Conservation (phyloP, 73 alveolate species). For the Tetrahymena thermophila region DNA sequence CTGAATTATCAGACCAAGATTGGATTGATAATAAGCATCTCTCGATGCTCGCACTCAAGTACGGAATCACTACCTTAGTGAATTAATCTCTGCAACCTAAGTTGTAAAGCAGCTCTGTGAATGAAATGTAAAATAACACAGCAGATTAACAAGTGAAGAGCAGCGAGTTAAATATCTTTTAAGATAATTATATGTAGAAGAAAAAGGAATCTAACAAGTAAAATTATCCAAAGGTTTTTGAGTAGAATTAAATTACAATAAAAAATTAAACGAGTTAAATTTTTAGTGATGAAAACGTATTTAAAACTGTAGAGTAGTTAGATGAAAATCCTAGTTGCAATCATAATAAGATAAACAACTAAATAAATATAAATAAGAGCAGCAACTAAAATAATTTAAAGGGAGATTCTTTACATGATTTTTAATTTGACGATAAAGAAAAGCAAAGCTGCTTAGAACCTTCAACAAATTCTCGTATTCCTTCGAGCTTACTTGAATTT, state of each 20-base stretch:
- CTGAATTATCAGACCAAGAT: not conserved
- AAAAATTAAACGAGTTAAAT: not conserved
- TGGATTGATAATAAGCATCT: not conserved
- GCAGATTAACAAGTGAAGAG: not conserved
- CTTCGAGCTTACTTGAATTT: not conserved
- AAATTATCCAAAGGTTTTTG: not conserved
- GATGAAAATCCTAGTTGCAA: not conserved
- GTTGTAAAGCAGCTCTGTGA: not conserved
- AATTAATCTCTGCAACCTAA: not conserved
- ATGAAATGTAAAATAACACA: not conserved
- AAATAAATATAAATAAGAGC: not conserved
- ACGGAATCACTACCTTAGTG: not conserved
- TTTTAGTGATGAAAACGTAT: not conserved
- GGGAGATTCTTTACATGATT: not conserved
- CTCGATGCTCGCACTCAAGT: not conserved
- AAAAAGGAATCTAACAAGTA: not conserved
- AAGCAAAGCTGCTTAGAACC: not conserved
- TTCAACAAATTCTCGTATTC: not conserved
- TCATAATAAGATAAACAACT: not conserved
- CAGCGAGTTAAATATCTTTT: not conserved
- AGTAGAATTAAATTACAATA: not conserved
- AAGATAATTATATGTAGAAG: not conserved
- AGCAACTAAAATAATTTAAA: not conserved
- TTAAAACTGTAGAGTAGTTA: not conserved
- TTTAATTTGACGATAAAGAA: not conserved